Evolutionary conservation across 495 filamentous ascomycete species (phyloP), one percentile per base, ranked within the genome.

Genomic region (Darksidea phi): DNA sequence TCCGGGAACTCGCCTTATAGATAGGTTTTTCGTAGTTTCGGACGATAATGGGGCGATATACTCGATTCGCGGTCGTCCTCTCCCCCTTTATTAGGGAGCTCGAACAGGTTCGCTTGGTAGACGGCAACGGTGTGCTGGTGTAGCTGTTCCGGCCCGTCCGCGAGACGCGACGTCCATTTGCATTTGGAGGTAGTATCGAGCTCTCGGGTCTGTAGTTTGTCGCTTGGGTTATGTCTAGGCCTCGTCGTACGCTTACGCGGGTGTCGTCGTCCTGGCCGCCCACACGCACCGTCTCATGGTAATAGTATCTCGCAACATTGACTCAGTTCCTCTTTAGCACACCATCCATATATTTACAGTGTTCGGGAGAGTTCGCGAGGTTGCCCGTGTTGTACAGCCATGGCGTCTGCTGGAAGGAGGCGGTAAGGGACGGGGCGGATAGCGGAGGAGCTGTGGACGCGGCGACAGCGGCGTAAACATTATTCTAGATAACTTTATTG

Each of bases 241-340:
- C 70, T 56, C 49, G 64, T 36, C 72, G 67, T 42, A 78, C 61
- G 54, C 71, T 75, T 49, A 51, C 61, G 60, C 54, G 67, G 48
- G 78, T 60, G 42, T 78, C 68, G 54, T 79, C 76, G 6, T 59
- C 41, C 23, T 54, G 48, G 6, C 68, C 68, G 61, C 57, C 28
- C 13, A 78, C 66, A 23, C 63, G 60, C 36, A 79, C 74, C 20
- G 77, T 80, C 61, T 78, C 71, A 64, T 79, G 70, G 61, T 78
- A 61, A 67, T 79, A 78, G 61, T 79, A 71, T 63, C 74, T 66
- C 21, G 73, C 73, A 18, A 79, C 64, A 48, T 78, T 75, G 11
- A 70, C 61, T 6, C 78, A 74, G 11, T 61, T 68, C 67, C 70
- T 64, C 26, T 67, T n/a, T n/a, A n/a, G n/a, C n/a, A n/a, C n/a